Base-by-base conservation (phyloP, 116 monocot species). In the Trichopus zeylanicus region DNA sequence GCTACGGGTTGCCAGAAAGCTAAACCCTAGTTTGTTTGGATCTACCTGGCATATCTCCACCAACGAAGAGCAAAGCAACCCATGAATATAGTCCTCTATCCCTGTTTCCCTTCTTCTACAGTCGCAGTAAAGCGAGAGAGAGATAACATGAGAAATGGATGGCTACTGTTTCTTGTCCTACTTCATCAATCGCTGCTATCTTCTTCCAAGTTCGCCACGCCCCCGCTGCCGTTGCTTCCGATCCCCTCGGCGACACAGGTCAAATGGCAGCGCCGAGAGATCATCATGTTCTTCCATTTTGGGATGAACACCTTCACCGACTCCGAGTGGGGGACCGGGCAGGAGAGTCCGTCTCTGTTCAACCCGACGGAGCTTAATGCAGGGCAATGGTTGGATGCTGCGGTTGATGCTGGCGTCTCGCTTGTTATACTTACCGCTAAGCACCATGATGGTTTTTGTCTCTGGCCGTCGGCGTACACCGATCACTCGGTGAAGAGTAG, bases 211-310 rank as follows among this genome's bases (percentile, higher is more conserved):
- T 20, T 55, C 9, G 37, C 60, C 13, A 57, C 67, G 16, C 84
- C 92, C 27, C 83, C 85, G 11, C 70, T 86, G 29, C 93, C 86
- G 25, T 20, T 81, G 4, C 78, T 74, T 7, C 93, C 93, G 6
- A 39, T 89, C 24, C 93, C 93, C 7, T 65, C 85, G 2, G 74
- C 67, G 1, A 42, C 85, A 8, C 93, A 93, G 61, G 70, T 93
- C 52, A 77, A 72, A 61, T 93, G 93, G 93, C 93, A 93, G 53
- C 82, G 82, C 10, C 62, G 89, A 27, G 93, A 93, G 72, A 23
- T 93, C 28, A 83, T 89, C 26, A 78, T 89, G 80, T 93, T 93
- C 81, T 89, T 86, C 83, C 93, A 93, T 72, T 93, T 93, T 62
- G 89, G 93, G 34, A 56, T 89, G 73, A 93, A 93, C 86, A 93